Evolutionary conservation across 2,329 filamentous ascomycete species (phyloP), one percentile per base, ranked within the genome.

Genomic region (Colletotrichum acutatum): DNA sequence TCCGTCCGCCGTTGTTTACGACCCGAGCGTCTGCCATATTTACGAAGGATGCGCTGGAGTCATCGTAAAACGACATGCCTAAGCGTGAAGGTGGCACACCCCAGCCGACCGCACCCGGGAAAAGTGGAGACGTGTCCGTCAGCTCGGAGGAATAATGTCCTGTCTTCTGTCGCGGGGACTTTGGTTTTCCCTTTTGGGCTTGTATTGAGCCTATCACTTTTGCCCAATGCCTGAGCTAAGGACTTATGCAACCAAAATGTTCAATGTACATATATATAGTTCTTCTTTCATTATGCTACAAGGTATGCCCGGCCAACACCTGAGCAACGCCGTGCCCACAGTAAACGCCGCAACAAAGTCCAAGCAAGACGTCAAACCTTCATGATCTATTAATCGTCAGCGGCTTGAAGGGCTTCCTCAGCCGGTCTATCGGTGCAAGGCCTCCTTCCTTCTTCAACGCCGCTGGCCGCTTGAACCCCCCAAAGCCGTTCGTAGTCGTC

Each of bases 331-430:
- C 30, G 26, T 64, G 30, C 26, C 30, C 16, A 37, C 30, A 28
- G 8, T 9, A 64, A 64, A 54, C 49, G 49, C 61, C 30, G 42
- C 46, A 28, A 28, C 26, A 32, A 26, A 64, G 32, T 24, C 46
- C 19, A 54, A 34, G 14, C 12, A 37, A 53, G 19, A 59, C 28
- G 54, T 37, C 19, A 34, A 57, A 24, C 54, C 32, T 9, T 73
- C 28, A 73, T 53, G 61, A 56, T 28, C 86, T 83, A 71, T 85
- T 87, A 24, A 90, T 86, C 12, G 87, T 90, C 76, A 90, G 80
- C 56, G 86, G 87, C 79, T 89, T 90, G 70, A 90, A 91, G 6
- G 89, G 89, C 77, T 86, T 89, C 67, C 84, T 83, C 61, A 90
- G 78, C 75, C 83, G 84, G 62, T 88, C 85, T 77, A 90, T 84